Evolutionary conservation across 1,284 basidiomycete genomes (phyloP).

Genomic region (Prillingera fragicola): DNA sequence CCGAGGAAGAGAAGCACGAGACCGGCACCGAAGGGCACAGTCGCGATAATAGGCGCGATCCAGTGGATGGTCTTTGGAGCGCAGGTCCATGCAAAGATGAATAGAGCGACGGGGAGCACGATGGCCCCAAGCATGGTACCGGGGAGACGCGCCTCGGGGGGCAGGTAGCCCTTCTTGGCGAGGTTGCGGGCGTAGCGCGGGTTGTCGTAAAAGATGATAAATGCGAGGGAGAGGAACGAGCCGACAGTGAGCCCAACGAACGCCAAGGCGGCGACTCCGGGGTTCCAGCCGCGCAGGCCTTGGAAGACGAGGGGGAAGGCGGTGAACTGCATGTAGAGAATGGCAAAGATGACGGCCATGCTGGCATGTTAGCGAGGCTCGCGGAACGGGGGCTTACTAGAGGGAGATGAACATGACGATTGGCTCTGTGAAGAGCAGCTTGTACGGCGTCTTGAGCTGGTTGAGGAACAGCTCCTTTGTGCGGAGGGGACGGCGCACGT

Average conservation of each 20-base stretch:
- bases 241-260: conserved; percentile 62
- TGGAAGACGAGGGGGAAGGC: conserved; percentile 49
- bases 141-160: conserved; percentile 55
- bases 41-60: conserved; percentile 59
- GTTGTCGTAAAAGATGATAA: conserved; percentile 50
- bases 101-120: conserved; percentile 49
- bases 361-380: not conserved
- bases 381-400: conserved; percentile 21
- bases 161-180: conserved; percentile 19
- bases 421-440: conserved; percentile 61
- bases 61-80: conserved; percentile 54
- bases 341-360: conserved; percentile 22
- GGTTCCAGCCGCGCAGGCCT: conserved; percentile 22
- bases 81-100: conserved; percentile 53
- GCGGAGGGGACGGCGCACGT: conserved; percentile 36
- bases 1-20: conserved; percentile 32
- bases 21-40: conserved; percentile 56
- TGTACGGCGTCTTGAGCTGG: conserved; percentile 45
- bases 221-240: conserved; percentile 54
- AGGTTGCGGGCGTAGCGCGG: conserved; percentile 20
- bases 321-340: conserved; percentile 34
- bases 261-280: conserved; percentile 56
- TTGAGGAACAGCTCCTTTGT: conserved; percentile 31
- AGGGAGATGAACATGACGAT: conserved; percentile 60
- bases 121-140: conserved; percentile 56